Base-by-base conservation (phyloP, 306 rosid genomes). In the Myrica gale region DNA sequence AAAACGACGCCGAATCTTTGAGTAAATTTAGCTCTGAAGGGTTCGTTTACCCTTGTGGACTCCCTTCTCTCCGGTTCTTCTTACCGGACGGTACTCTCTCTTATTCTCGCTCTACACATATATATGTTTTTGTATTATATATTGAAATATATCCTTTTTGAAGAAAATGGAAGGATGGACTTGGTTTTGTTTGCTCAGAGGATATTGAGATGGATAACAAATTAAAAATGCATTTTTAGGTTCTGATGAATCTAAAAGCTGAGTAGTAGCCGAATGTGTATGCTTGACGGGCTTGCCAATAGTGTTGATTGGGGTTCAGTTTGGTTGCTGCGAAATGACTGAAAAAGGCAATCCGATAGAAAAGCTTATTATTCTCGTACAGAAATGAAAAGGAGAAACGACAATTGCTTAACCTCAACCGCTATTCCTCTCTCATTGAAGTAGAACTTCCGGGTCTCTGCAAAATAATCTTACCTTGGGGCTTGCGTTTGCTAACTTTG, bases 31-130 rank as follows among this genome's bases (percentile, higher is more conserved):
- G 76, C 71, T 73, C 66, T 16, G 83, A 79, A 62, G 87, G 86
- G 0, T 72, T 86, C 54, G 15, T 83, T 32, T 87, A 92, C 79
- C 98, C 96, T 1, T 86, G 85, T 62, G 97, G 98, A 39, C 83
- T 90, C 52, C 97, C 97, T 41, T 88, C 85, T 81, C 91, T 95
- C 72, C 81, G 80, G 4, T 87, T 92, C 85, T 92, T 90, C 90
- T 85, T 90, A 66, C 98, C 98, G 6, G 85, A 90, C 13, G 97
- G 97, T 95, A 87, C 80, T 74, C 42, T 45, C 20, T 26, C 76
- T 15, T 9, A 26, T 74, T 60, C 73, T 63, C 39, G n/a, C 61
- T 26, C 19, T n/a, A 39, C 15, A 10, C 9, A 51, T 21, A 10
- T 41, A 10, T 19, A 2, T 41, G 1, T 21, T 7, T 76, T 26